These are phyloP conservation scores for Paecilomyces formosus DNA, from an alignment of 2,329 filamentous ascomycete genomes.

Conservation along the genomic window DNA sequence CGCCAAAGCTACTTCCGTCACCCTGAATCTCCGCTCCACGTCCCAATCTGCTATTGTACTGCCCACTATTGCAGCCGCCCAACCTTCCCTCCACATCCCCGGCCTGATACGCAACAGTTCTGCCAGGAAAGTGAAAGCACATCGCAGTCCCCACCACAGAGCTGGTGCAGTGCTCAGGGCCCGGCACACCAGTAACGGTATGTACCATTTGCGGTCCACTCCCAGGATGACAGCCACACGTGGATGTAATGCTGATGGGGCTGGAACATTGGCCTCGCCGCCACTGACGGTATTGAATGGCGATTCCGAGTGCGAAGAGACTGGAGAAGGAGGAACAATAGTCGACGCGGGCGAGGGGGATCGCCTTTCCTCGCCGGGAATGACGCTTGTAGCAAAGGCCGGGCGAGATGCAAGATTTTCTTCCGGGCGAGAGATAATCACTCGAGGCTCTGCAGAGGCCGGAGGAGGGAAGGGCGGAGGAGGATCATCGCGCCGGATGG, in stretches of 20 bases:
- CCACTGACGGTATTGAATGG: slow-evolving; percentile 18
- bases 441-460: slow-evolving; percentile 17
- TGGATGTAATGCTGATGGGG: slow-evolving; percentile 53
- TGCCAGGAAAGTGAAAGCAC: slow-evolving; percentile 60
- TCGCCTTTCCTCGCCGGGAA: slow-evolving; percentile 21
- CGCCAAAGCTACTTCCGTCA: slow-evolving; percentile 64
- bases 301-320: slow-evolving; percentile 13
- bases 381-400: slow-evolving; percentile 7
- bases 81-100: slow-evolving; percentile 35
- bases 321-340: slow-evolving; percentile 21
- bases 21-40: slow-evolving; percentile 43
- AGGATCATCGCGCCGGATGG: slow-evolving; percentile 30
- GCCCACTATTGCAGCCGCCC: slow-evolving; percentile 30
- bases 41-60: slow-evolving; percentile 34
- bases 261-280: slow-evolving; percentile 20
- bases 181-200: slow-evolving; percentile 65
- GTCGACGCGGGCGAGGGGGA: slow-evolving; percentile 17
- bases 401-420: slow-evolving; percentile 3
- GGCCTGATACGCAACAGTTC: slow-evolving; percentile 48
- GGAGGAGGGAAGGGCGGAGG: slow-evolving; percentile 25
- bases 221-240: slow-evolving; percentile 72
- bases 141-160: slow-evolving; percentile 64
- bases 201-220: slow-evolving; percentile 64
- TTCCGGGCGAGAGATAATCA: slow-evolving; percentile 13
- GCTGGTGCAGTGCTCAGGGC: slow-evolving; percentile 64